A percentile compares a stretch with the other conserved stretches of the same genome.
phyloP scores from a whole-genome alignment of 2,329 filamentous ascomycete species.

The Clarireedia paspali region DNA sequence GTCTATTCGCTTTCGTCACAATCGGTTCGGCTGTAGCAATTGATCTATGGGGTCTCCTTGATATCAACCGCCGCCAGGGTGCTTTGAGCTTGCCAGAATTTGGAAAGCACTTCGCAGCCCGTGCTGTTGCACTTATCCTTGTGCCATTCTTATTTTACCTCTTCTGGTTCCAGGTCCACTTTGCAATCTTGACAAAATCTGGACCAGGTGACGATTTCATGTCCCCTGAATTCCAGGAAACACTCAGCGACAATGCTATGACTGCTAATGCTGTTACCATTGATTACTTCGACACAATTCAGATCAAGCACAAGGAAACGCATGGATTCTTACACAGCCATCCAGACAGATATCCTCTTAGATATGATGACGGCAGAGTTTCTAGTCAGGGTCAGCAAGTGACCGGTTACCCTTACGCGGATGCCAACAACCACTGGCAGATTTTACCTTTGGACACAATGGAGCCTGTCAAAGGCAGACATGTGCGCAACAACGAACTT shows the following conservation, averaged over 20 bases:
- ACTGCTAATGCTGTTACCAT: slow-evolving; percentile 77
- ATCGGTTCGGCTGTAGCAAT: slow-evolving; percentile 91
- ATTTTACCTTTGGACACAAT: slow-evolving; percentile 65
- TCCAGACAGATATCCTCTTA: slow-evolving; percentile 76
- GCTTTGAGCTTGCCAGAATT: slow-evolving; percentile 74
- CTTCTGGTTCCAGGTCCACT: slow-evolving; percentile 99
- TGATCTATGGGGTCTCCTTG: slow-evolving; percentile 89
- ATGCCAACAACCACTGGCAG: slow-evolving; percentile 99
- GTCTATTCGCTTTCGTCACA: slow-evolving; percentile 92
- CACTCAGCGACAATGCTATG: slow-evolving; percentile 90
- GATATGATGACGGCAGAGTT: slow-evolving; percentile 95
- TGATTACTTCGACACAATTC: slow-evolving; percentile 83
- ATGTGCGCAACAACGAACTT: slow-evolving; percentile 75
- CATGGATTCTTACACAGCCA: slow-evolving; percentile 96
- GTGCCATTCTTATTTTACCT: slow-evolving; percentile 96
- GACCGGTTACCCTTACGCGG: slow-evolving; percentile 94
- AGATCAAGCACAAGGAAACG: slow-evolving; percentile 92
- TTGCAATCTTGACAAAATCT: slow-evolving; percentile 77
- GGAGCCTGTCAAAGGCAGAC: slow-evolving; percentile 52
- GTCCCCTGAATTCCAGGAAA: slow-evolving; percentile 97
- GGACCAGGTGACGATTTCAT: slow-evolving; percentile 98
- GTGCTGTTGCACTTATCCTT: slow-evolving; percentile 76
- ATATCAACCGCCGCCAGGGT: slow-evolving; percentile 78
- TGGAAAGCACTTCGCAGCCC: slow-evolving; percentile 81
- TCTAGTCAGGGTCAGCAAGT: slow-evolving; percentile 98